phyloP scores from a whole-genome alignment of 768 basidiomycete genomes.

The Collybiopsis luxurians region DNA sequence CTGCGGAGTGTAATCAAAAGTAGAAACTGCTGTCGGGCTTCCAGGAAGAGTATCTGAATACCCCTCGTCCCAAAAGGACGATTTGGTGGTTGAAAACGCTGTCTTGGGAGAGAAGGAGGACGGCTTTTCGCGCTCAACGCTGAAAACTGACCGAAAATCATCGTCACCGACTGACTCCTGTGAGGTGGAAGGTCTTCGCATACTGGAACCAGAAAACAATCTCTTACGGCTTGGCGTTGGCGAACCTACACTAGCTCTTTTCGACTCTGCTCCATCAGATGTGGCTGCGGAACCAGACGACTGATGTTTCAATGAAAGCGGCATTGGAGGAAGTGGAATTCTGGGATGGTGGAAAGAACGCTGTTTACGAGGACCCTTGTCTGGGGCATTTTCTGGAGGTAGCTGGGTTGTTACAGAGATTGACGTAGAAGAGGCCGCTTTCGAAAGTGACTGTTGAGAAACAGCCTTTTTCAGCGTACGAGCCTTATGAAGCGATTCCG shows the following conservation, averaged over 20 bases:
- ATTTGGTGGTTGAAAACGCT: slow-evolving; percentile 20
- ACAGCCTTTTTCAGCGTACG: slow-evolving; percentile 49
- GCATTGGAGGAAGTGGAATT: slow-evolving; percentile 51
- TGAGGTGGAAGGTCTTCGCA: slow-evolving; percentile 51
- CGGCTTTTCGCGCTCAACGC: slow-evolving; percentile 41
- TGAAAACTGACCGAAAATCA: slow-evolving; percentile 54
- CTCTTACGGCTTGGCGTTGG: slow-evolving; percentile 43
- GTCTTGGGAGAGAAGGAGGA: slow-evolving; percentile 13
- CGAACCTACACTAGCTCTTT: slow-evolving; percentile 27
- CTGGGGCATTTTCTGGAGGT: slow-evolving; percentile 24
- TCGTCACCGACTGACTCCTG: slow-evolving; percentile 40
- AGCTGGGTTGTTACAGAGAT: slow-evolving; percentile 19
- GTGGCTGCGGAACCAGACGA: slow-evolving; percentile 21
- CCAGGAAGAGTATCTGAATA: slow-evolving; percentile 31
- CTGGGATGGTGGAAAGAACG: slow-evolving; percentile 63
- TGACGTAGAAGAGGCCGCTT: slow-evolving; percentile 28
- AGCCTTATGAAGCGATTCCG: slow-evolving; percentile 19
- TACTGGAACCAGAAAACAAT: slow-evolving; percentile 60
- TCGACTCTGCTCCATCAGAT: slow-evolving; percentile 17
- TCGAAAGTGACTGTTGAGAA: slow-evolving; percentile 55
- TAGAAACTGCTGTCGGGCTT: slow-evolving; percentile 27
- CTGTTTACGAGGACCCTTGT: slow-evolving; percentile 48
- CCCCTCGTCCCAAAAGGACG: slow-evolving; percentile 51
- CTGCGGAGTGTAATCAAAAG: slow-evolving; percentile 54
- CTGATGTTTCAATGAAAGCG: slow-evolving; percentile 31